These are phyloP conservation scores for Lachancea quebecensis DNA, from an alignment of 805 yeast genomes.

Conservation along the genomic window DNA sequence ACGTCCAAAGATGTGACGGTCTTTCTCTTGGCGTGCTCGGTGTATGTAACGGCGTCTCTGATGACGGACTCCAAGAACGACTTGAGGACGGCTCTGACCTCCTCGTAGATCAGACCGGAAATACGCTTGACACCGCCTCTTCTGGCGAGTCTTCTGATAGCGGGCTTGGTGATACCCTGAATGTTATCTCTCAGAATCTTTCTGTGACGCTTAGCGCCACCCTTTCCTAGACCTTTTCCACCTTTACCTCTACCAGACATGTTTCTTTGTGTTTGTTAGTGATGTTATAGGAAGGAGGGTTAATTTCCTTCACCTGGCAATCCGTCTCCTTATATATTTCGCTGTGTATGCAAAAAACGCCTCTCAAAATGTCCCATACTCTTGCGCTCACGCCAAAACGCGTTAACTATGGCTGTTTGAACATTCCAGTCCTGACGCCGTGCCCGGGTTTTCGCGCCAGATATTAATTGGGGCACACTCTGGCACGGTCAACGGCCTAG, in stretches of 20 bases:
- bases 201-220: constrained; percentile 99
- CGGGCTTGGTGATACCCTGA: constrained; percentile 99
- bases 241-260: constrained; percentile 99
- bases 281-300: neutral
- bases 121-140: constrained; percentile 99
- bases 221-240: constrained; percentile 99
- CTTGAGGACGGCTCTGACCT: constrained; percentile 94
- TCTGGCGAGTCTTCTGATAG: constrained; percentile 99
- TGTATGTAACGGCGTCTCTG: constrained; percentile 98
- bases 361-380: no score
- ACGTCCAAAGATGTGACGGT: constrained; percentile 98
- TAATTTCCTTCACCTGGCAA: neutral
- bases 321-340: neutral
- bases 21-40: constrained; percentile 99
- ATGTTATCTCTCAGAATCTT: constrained; percentile 98
- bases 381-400: neutral
- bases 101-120: constrained; percentile 97
- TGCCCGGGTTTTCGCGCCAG: neutral
- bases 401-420: constrained; percentile 1
- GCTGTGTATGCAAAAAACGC: no score
- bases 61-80: constrained; percentile 94
- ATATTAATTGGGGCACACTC: neutral
- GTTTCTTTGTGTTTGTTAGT: constrained; percentile 22
- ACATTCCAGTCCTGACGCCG: neutral
- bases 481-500: neutral